A percentile compares a stretch with the other conserved stretches of the same genome.
Evolutionary conservation across 179 eudicot species (phyloP).

Genomic region (Beta corolliflora): DNA sequence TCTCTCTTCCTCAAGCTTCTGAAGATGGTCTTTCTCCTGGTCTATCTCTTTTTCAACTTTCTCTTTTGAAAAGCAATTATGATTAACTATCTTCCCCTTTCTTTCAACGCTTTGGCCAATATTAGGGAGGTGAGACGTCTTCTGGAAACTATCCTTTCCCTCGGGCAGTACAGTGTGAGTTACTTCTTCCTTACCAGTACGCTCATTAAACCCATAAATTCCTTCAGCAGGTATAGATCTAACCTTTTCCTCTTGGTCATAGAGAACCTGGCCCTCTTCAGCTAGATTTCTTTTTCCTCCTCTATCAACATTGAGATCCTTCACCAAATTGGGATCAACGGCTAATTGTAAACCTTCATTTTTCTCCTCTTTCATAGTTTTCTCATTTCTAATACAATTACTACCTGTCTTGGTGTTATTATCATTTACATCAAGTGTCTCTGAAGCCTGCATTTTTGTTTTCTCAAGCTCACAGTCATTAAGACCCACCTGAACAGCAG

Average conservation of each 20-base stretch:
- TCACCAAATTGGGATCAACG: constrained; percentile 31
- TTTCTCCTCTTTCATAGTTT: constrained; percentile 23
- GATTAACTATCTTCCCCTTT: constrained; percentile 24
- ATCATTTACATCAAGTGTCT: constrained; percentile 32
- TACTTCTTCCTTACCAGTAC: constrained; percentile 25
- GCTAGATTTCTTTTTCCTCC: constrained; percentile 27
- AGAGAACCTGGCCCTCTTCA: constrained; percentile 17
- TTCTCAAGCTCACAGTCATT: constrained; percentile 25
- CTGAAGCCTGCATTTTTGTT: constrained; percentile 21
- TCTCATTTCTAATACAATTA: constrained; percentile 24
- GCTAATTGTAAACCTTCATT: constrained; percentile 25
- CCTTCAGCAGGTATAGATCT: constrained; percentile 26
- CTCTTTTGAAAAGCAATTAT: constrained; percentile 18
- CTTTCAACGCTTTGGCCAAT: constrained; percentile 27
- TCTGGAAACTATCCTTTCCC: constrained; percentile 30
- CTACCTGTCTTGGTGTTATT: constrained; percentile 25
- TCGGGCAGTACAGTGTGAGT: constrained; percentile 24
- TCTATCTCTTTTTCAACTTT: constrained; percentile 31
- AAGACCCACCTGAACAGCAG: constrained; percentile 29
- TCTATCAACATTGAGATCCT: constrained; percentile 29
- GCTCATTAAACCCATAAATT: constrained; percentile 25
- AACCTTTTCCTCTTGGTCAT: constrained; percentile 17
- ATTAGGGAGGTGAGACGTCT: constrained; percentile 24
- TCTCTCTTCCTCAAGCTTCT: constrained; percentile 50
- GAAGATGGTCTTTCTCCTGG: constrained; percentile 38